These are phyloP conservation scores for Phaeosphaeria sp. DNA, from an alignment of 2,329 filamentous ascomycete genomes.

Conservation along the genomic window DNA sequence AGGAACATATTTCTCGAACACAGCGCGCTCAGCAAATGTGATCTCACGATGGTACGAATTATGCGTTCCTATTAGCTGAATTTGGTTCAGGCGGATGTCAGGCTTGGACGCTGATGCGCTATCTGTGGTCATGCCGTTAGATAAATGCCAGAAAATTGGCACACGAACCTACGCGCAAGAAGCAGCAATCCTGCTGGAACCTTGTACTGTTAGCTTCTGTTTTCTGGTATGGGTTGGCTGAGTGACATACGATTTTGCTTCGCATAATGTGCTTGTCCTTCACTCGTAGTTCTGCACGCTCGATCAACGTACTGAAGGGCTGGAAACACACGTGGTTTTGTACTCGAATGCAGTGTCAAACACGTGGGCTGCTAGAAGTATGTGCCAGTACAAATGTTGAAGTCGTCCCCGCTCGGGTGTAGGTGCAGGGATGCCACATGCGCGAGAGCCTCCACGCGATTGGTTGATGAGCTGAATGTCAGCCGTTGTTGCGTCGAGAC, in stretches of 20 bases:
- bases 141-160: not conserved
- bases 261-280: not conserved
- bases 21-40: conserved; percentile 49
- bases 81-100: conserved; percentile 58
- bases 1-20: conserved; percentile 50
- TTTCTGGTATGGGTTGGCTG: not conserved
- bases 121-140: not conserved
- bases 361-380: not conserved
- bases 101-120: conserved; percentile 1
- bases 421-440: not conserved
- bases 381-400: not conserved
- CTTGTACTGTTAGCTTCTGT: not conserved
- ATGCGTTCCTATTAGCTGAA: conserved; percentile 60
- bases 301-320: too few species aligned
- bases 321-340: too few species aligned
- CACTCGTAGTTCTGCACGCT: too few species aligned
- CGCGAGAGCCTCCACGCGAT: not conserved
- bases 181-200: conserved; percentile 1
- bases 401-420: not conserved
- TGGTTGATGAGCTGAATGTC: not conserved
- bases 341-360: too few species aligned
- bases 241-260: not conserved
- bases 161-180: not conserved
- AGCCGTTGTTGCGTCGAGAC: not conserved
- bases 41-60: conserved; percentile 61